phyloP scores from a whole-genome alignment of 495 filamentous ascomycete genomes.

The Neurospora sp. region DNA sequence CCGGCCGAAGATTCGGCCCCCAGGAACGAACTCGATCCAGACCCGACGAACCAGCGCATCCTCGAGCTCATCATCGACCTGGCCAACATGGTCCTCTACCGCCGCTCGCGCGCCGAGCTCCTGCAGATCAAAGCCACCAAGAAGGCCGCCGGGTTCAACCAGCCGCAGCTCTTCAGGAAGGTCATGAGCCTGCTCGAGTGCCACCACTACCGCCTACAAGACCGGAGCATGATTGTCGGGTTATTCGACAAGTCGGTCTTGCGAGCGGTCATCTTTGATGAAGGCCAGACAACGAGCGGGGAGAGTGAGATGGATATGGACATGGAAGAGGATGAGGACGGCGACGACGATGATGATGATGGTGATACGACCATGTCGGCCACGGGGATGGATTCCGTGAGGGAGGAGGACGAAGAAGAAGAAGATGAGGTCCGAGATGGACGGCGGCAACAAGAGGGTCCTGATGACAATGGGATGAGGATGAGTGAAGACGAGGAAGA shows the following conservation, averaged over 20 bases:
- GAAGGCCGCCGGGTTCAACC: constrained; percentile 58
- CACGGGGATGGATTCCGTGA: not conserved
- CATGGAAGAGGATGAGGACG: constrained; percentile 11
- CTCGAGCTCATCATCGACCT: constrained; percentile 73
- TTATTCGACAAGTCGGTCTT: constrained; percentile 87
- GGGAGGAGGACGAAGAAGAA: constrained; percentile 1
- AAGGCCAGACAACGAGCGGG: constrained; percentile 22
- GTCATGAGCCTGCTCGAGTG: constrained; percentile 78
- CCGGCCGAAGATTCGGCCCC: not conserved
- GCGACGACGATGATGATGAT: constrained; percentile 4
- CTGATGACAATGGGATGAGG: constrained; percentile 6
- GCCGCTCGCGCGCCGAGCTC: constrained; percentile 65
- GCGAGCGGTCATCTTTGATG: constrained; percentile 60
- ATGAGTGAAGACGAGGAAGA: constrained; percentile 10
- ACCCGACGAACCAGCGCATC: constrained; percentile 62
- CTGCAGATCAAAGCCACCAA: constrained; percentile 39
- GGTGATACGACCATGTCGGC: not conserved
- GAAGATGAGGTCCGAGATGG: not conserved
- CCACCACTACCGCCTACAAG: constrained; percentile 76
- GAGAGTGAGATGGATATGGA: not conserved
- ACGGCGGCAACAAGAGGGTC: constrained; percentile 3
- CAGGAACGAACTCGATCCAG: constrained; percentile 44
- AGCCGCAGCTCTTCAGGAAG: constrained; percentile 68
- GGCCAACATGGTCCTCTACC: constrained; percentile 79
- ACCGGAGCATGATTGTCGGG: constrained; percentile 81